phyloP scores from a whole-genome alignment of 1,284 basidiomycete genomes.

The Neonothopanus nambi region DNA sequence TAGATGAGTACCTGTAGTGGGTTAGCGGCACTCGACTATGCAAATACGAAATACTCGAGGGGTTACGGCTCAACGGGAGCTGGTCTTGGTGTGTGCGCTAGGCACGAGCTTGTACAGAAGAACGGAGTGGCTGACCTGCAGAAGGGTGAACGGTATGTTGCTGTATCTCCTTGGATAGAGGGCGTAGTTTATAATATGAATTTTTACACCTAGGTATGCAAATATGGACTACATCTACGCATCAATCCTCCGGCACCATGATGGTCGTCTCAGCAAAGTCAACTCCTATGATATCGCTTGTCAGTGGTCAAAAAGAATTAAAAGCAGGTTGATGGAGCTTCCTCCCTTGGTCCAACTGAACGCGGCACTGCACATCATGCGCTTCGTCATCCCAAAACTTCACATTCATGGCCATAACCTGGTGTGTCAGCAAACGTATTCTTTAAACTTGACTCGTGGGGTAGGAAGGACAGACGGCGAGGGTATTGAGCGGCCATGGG shows the following conservation, averaged over 20 bases:
- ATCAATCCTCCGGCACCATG: neutral
- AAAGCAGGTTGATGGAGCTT: conserved; percentile 4
- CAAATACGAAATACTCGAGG: too few species aligned
- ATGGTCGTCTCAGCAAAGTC: neutral
- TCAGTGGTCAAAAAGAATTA: conserved; percentile 17
- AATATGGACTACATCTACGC: conserved; percentile 10
- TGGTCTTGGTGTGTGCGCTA: conserved; percentile 1
- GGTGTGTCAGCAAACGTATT: conserved; percentile 19
- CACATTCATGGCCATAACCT: conserved; percentile 27
- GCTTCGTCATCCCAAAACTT: conserved; percentile 20
- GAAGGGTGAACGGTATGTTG: conserved; percentile 8
- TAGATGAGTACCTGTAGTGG: too few species aligned
- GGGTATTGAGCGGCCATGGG: conserved; percentile 27
- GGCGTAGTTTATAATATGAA: too few species aligned
- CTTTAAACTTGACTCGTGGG: conserved; percentile 23
- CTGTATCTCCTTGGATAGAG: too few species aligned
- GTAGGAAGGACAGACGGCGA: conserved; percentile 27
- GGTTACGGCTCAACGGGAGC: neutral
- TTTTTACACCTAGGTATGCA: conserved; percentile 9
- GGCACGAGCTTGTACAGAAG: conserved; percentile 2
- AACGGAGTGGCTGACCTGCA: conserved; percentile 21
- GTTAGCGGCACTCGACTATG: too few species aligned
- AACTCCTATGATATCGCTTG: conserved; percentile 25
- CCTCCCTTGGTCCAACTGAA: conserved; percentile 4
- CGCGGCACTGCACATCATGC: neutral